Evolutionary conservation across 257 asterid genomes (phyloP).

Genomic region (Solanum piurae): DNA sequence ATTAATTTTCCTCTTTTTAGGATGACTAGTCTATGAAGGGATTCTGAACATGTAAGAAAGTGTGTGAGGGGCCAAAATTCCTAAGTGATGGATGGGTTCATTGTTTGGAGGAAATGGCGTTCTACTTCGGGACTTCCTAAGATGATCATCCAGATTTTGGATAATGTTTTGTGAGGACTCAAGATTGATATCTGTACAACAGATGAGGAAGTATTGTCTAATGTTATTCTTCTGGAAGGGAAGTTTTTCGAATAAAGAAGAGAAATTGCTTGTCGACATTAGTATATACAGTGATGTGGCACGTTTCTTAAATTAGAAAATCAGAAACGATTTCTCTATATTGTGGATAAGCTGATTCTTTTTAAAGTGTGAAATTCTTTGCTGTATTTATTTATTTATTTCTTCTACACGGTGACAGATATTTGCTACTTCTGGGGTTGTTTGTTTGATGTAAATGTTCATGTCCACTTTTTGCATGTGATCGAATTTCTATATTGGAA

Average conservation of each 20-base stretch:
- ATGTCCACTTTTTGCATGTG: background rate
- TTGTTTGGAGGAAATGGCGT: background rate
- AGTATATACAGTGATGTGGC: background rate
- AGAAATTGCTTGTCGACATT: background rate
- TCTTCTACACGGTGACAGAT: background rate
- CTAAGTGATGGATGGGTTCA: background rate
- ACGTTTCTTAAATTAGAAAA: background rate
- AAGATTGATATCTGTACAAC: background rate
- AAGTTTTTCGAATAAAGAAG: background rate
- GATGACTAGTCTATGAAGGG: background rate
- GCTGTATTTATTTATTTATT: background rate
- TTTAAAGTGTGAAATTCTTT: background rate
- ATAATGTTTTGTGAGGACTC: background rate
- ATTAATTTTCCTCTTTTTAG: background rate
- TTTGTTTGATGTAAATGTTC: background rate
- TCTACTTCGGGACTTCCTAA: background rate
- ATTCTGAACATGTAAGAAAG: background rate
- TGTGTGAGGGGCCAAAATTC: background rate
- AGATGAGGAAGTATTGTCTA: background rate
- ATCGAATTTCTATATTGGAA: background rate
- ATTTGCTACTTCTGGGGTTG: background rate
- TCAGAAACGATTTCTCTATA: background rate
- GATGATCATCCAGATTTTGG: background rate
- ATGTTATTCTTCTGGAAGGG: background rate
- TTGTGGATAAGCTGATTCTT: background rate